Conservation (phyloP, 2,329 filamentous ascomycete species). For the Leptodontidium sp. region DNA sequence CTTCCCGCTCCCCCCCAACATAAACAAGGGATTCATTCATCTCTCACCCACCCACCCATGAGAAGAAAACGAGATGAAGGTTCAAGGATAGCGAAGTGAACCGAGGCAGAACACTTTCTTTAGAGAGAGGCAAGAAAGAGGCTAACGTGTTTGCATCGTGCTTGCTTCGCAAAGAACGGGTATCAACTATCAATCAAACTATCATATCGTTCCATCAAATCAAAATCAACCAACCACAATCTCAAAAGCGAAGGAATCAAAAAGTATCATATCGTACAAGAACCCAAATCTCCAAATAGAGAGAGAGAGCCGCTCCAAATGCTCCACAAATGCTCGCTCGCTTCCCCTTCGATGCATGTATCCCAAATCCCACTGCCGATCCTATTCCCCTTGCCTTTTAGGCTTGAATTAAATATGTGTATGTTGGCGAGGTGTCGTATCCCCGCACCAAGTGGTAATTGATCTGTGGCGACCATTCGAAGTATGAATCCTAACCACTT, state of each 20-base stretch:
- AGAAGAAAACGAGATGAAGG: no score
- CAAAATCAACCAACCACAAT: no score
- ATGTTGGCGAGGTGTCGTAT: no score
- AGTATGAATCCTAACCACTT: not conserved
- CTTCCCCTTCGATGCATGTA: not conserved
- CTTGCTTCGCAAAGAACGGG: constrained; percentile 16
- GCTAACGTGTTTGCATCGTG: not conserved
- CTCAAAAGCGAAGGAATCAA: not conserved
- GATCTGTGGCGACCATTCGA: no score
- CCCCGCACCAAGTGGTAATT: no score
- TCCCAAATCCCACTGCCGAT: not conserved
- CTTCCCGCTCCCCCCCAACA: no score
- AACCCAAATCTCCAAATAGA: not conserved
- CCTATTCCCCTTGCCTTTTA: not conserved
- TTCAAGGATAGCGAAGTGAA: no score
- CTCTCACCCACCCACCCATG: no score
- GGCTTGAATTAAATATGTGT: not conserved
- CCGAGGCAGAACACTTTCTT: not conserved
- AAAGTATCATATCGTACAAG: not conserved
- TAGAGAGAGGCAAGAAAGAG: not conserved
- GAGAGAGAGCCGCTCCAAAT: not conserved
- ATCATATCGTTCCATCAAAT: not conserved
- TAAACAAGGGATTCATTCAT: no score
- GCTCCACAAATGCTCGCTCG: not conserved
- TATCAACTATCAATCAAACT: constrained; percentile 5